A percentile compares a stretch with the other conserved stretches of the same genome.
Conservation (phyloP, 345 rosid genomes). For the Toxicodendron radicans region DNA sequence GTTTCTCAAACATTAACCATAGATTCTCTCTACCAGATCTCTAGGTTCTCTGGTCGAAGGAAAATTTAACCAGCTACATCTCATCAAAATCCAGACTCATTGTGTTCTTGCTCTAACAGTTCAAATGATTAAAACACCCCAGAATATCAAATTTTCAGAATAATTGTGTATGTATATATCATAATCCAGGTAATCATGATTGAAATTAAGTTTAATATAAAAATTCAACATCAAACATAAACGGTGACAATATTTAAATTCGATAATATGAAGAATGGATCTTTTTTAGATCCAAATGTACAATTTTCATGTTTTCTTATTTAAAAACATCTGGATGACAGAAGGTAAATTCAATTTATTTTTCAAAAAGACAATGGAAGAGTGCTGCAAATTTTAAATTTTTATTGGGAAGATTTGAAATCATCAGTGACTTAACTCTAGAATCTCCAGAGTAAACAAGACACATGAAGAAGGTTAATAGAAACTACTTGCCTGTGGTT, state of each 20-base stretch:
- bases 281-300: no score
- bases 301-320: no score
- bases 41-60: not conserved
- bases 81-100: not conserved
- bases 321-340: not conserved
- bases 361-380: not conserved
- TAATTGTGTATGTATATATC: not conserved
- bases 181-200: not conserved
- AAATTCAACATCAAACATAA: not conserved
- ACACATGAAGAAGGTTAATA: not conserved
- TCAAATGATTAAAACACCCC: not conserved
- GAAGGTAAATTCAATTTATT: slow-evolving; percentile 2
- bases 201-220: not conserved
- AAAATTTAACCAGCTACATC: not conserved
- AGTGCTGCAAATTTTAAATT: not conserved
- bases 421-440: not conserved
- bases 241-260: no score
- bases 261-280: no score
- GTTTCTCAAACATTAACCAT: not conserved
- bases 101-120: not conserved
- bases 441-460: slow-evolving; percentile 10
- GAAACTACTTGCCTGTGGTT: slow-evolving; percentile 76
- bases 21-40: not conserved
- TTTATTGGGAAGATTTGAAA: not conserved
- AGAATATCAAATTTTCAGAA: not conserved